phyloP scores from a whole-genome alignment of 1,284 basidiomycete genomes.

The Fomitopsis pinicola region DNA sequence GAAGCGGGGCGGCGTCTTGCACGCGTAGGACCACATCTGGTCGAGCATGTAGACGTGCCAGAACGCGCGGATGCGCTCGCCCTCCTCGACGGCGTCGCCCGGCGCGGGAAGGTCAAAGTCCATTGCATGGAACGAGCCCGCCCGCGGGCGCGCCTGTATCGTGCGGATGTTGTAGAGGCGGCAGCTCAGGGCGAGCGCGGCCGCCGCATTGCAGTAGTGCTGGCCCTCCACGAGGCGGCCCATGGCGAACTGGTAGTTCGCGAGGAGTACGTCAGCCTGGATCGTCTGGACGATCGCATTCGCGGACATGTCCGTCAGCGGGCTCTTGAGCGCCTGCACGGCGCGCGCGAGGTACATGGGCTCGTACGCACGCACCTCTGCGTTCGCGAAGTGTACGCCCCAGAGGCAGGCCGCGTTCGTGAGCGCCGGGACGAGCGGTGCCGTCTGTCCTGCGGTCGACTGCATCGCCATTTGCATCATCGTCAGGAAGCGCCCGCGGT shows the following conservation, averaged over 20 bases:
- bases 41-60: constrained; percentile 42
- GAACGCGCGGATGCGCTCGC: constrained; percentile 41
- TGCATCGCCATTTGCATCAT: constrained; percentile 12
- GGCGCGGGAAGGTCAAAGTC: constrained; percentile 13
- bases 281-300: constrained; percentile 35
- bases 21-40: constrained; percentile 36
- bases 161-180: constrained; percentile 28
- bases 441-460: constrained; percentile 8
- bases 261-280: constrained; percentile 42
- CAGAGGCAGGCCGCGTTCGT: constrained; percentile 26
- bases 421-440: constrained; percentile 21
- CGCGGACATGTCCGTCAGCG: constrained; percentile 27
- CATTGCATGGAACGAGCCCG: constrained; percentile 11
- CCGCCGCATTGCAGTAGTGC: constrained; percentile 38
- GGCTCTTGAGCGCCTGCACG: constrained; percentile 24
- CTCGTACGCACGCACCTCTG: constrained; percentile 17
- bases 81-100: constrained; percentile 34
- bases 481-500: constrained; percentile 14
- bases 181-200: constrained; percentile 34
- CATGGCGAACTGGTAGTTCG: constrained; percentile 39
- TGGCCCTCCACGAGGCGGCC: constrained; percentile 39
- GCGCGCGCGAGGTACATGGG: constrained; percentile 25
- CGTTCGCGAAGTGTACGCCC: constrained; percentile 22
- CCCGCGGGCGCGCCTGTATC: constrained; percentile 5
- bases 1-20: constrained; percentile 31